Conservation (phyloP, 768 basidiomycete species). For the Podaxis sp. region DNA sequence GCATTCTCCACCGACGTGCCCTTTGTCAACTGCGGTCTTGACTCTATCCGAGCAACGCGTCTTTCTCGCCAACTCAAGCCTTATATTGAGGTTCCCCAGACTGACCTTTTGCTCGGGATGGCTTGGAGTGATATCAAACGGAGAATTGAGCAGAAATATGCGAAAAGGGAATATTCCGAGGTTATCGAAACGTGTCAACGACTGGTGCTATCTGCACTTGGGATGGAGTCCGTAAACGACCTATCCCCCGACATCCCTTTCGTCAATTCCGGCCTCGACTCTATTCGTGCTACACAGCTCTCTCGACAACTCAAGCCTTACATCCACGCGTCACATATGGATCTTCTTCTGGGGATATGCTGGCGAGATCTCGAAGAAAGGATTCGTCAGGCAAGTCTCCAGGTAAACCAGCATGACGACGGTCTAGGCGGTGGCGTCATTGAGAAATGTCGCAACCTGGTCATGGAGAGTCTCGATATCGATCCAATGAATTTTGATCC, state of each 20-base stretch:
- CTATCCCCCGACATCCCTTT: slow-evolving; percentile 33
- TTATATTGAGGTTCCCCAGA: slow-evolving; percentile 26
- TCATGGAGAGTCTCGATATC: slow-evolving; percentile 20
- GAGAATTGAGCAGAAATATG: neutral
- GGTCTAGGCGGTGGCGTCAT: neutral
- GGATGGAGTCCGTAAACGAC: slow-evolving; percentile 15
- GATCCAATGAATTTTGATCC: slow-evolving; percentile 28
- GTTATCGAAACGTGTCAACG: neutral
- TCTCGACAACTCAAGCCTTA: slow-evolving; percentile 27
- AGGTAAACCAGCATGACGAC: neutral
- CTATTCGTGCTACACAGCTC: slow-evolving; percentile 31
- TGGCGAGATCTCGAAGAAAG: neutral
- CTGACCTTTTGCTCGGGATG: slow-evolving; percentile 31
- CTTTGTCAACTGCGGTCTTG: slow-evolving; percentile 37
- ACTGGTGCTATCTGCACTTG: neutral
- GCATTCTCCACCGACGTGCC: slow-evolving; percentile 34
- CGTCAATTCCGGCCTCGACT: slow-evolving; percentile 38
- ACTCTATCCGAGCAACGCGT: slow-evolving; percentile 36
- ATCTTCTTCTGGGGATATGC: slow-evolving; percentile 22
- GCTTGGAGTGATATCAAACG: slow-evolving; percentile 23
- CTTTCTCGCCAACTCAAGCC: slow-evolving; percentile 29
- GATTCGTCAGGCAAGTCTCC: neutral
- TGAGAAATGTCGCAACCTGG: neutral
- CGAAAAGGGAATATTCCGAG: neutral
- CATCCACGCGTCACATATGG: slow-evolving; percentile 29